Evolutionary conservation across 2,329 filamentous ascomycete species (phyloP).

Genomic region (Nigrograna mackinnonii): DNA sequence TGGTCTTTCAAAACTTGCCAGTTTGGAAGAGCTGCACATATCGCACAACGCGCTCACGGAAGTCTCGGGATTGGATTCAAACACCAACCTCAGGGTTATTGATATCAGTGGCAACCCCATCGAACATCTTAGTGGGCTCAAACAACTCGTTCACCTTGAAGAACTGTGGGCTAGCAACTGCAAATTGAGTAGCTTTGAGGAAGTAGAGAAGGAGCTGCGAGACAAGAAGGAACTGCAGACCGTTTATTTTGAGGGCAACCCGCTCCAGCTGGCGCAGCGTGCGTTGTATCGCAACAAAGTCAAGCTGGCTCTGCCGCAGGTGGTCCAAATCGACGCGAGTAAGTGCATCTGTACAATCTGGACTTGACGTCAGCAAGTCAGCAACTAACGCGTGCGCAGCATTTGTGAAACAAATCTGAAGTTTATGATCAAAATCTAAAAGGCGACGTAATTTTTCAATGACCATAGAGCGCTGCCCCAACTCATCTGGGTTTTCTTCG

Average conservation of each 20-base stretch:
- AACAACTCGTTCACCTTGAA: conserved; percentile 71
- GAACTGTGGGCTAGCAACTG: conserved; percentile 97
- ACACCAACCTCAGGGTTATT: conserved; percentile 66
- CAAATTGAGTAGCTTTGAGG: conserved; percentile 74
- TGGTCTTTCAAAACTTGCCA: conserved; percentile 72
- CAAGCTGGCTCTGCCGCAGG: conserved; percentile 79
- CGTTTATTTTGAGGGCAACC: conserved; percentile 96
- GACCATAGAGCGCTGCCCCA: no score
- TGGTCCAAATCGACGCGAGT: conserved; percentile 97
- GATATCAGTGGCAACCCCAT: conserved; percentile 92
- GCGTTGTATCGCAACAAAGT: conserved; percentile 95
- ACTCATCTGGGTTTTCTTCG: no score
- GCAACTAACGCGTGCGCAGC: conserved; percentile 15
- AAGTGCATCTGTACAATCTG: conserved; percentile 61
- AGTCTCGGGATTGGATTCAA: conserved; percentile 66
- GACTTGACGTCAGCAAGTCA: no score
- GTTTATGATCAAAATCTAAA: no score
- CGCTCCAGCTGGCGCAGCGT: conserved; percentile 77
- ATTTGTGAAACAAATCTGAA: conserved; percentile 22
- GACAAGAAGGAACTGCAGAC: conserved; percentile 83
- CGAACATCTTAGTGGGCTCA: conserved; percentile 72
- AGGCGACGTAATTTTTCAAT: no score
- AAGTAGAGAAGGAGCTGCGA: conserved; percentile 76
- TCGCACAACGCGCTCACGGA: conserved; percentile 89
- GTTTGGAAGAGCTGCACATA: conserved; percentile 91